phyloP scores from a whole-genome alignment of 1,284 basidiomycete species.

The Cryptococcus depauperatus region DNA sequence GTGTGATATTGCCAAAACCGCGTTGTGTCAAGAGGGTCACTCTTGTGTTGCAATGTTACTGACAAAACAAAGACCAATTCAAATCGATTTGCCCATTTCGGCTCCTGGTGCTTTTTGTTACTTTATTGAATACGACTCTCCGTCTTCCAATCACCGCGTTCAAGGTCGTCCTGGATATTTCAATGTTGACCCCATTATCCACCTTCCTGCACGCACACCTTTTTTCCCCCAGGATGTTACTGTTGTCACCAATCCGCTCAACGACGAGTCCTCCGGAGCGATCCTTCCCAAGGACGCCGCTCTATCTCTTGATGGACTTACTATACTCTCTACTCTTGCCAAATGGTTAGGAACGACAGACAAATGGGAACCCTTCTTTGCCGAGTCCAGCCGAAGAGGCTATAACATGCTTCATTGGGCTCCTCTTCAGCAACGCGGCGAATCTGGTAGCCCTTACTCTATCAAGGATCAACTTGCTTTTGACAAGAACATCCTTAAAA shows the following conservation, averaged over 20 bases:
- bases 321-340: constrained; percentile 78
- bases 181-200: constrained; percentile 85
- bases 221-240: constrained; percentile 50
- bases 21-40: background rate
- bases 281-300: constrained; percentile 44
- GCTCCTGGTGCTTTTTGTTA: constrained; percentile 90
- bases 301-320: constrained; percentile 73
- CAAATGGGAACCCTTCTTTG: constrained; percentile 68
- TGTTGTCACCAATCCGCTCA: constrained; percentile 33
- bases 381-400: constrained; percentile 72
- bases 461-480: constrained; percentile 77
- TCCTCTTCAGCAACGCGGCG: constrained; percentile 79
- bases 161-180: constrained; percentile 84
- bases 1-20: background rate
- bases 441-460: constrained; percentile 82
- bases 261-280: constrained; percentile 49
- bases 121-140: constrained; percentile 75
- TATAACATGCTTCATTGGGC: constrained; percentile 97
- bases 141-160: constrained; percentile 47
- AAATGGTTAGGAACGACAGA: constrained; percentile 89
- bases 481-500: constrained; percentile 62
- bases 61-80: constrained; percentile 58
- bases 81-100: constrained; percentile 85
- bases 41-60: background rate
- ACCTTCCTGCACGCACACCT: constrained; percentile 58